Evolutionary conservation across 441 rosid species (phyloP), one percentile per base, ranked within the genome.

Genomic region (Bruguiera hainesii): DNA sequence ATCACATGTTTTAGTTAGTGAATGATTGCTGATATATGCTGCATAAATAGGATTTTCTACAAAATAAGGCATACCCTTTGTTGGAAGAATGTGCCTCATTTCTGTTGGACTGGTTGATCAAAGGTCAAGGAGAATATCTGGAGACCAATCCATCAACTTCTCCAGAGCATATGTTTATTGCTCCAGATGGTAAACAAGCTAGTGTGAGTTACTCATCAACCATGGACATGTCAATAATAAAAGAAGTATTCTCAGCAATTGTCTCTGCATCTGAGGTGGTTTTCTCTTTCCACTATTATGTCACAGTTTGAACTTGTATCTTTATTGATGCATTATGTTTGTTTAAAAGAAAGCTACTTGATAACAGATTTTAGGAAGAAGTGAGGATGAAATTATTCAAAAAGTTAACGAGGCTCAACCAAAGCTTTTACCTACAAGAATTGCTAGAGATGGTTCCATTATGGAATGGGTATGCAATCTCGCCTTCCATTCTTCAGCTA

Each of bases 131-230:
- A 29, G 90, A 87, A 59, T 91, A 78, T 82, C 82, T 95, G 39
- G 94, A 85, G 76, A 95, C 99, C 60, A 95, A 89, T 67, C 99
- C 98, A 42, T 91, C 99, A 28, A 95, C 99, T 62, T 95, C 98
- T 37, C 99, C 98, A 6, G 98, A 95, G 70, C 99, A 95, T 78
- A 76, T 70, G 76, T 95, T 95, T 57, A 79, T 78, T 52, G 84
- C 90, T 71, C 96, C 98, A 8, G 88, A 87, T 78, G 98, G 96
- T 48, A 80, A 83, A 75, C 86, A 79, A 62, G 98, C 94, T 16
- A 85, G 86, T 52, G 96, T 95, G 67, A 90, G 98, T 88, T 83
- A 86, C 85, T 95, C 98, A 64, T 73, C 98, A 39, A 95, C 98
- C 69, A 95, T 95, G 95, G 99, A 95, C 80, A 87, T 95, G 79